Percentiles rank a stretch among this genome's conserved stretches.
These are phyloP conservation scores for Bipolaris gigantea DNA, from an alignment of 2,329 filamentous ascomycete species.

Conservation along the genomic window DNA sequence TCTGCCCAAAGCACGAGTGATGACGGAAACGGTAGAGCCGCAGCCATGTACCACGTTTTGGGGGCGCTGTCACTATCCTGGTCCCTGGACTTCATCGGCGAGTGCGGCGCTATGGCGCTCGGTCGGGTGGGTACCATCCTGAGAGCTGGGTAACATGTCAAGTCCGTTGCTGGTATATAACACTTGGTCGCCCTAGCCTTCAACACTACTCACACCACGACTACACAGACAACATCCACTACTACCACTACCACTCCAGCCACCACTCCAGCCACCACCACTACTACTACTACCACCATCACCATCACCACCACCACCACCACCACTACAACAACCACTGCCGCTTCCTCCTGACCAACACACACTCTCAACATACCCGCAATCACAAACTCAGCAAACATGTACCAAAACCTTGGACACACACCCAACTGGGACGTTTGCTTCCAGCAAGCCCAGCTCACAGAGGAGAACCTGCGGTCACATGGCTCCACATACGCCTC, in stretches of 20 bases:
- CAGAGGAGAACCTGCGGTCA: slow-evolving; percentile 37
- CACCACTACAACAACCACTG: not conserved
- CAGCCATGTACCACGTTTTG: slow-evolving; percentile 27
- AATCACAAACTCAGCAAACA: slow-evolving; percentile 4
- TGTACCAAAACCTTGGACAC: slow-evolving; percentile 16
- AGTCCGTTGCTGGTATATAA: slow-evolving; percentile 10
- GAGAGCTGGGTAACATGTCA: slow-evolving; percentile 12
- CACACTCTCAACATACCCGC: not conserved
- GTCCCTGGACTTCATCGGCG: slow-evolving; percentile 22
- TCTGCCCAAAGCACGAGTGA: slow-evolving; percentile 17
- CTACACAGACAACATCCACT: slow-evolving; percentile 1
- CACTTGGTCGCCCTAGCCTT: slow-evolving; percentile 12
- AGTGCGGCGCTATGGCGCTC: slow-evolving; percentile 23
- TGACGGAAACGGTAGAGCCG: slow-evolving; percentile 22
- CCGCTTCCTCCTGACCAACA: not conserved
- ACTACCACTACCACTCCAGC: not conserved
- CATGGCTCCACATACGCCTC: slow-evolving; percentile 27
- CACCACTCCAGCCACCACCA: not conserved
- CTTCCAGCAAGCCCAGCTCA: slow-evolving; percentile 24
- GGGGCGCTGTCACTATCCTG: slow-evolving; percentile 22
- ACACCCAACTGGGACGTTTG: slow-evolving; percentile 12
- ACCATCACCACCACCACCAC: not conserved
- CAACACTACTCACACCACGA: not conserved
- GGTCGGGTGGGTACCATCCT: slow-evolving; percentile 19
- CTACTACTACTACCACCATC: not conserved